These are phyloP conservation scores for Nicotiana benthamiana DNA, from an alignment of 257 asterid species.

Conservation along the genomic window DNA sequence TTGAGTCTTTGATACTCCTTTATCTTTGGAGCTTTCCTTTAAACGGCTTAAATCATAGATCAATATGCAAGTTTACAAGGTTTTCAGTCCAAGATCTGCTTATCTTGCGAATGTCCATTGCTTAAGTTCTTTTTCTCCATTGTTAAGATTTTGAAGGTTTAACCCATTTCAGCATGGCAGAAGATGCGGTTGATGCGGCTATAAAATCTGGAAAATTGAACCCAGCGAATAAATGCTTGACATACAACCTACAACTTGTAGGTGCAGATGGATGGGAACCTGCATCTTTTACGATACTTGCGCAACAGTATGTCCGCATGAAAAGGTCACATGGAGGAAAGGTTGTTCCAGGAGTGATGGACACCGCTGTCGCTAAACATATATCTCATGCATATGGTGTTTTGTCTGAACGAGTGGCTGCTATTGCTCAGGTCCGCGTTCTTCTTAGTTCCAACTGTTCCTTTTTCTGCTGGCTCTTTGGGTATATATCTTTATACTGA, in stretches of 20 bases:
- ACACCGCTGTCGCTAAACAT: conserved; percentile 89
- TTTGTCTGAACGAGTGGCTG: conserved; percentile 80
- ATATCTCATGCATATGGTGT: conserved; percentile 89
- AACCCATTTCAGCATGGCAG: conserved; percentile 84
- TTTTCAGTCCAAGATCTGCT: not conserved
- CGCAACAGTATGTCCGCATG: conserved; percentile 88
- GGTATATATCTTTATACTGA: not conserved
- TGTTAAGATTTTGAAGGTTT: conserved; percentile 4
- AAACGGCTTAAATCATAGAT: not conserved
- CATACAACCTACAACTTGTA: conserved; percentile 58
- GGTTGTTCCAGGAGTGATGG: conserved; percentile 94
- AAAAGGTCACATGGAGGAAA: conserved; percentile 66
- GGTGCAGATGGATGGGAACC: conserved; percentile 99
- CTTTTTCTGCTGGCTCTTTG: not conserved
- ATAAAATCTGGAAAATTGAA: conserved; percentile 75
- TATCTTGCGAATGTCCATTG: not conserved
- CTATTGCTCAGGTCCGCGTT: conserved; percentile 78
- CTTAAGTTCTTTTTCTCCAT: not conserved
- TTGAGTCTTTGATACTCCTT: not conserved
- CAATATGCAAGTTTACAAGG: not conserved
- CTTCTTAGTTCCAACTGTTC: conserved; percentile 4
- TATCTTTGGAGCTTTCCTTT: not conserved
- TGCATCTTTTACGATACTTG: conserved; percentile 74
- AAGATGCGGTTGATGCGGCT: conserved; percentile 90
- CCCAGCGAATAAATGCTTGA: conserved; percentile 58